Evolutionary conservation across 805 yeast genomes (phyloP).

Genomic region (Starmerella bombicola): DNA sequence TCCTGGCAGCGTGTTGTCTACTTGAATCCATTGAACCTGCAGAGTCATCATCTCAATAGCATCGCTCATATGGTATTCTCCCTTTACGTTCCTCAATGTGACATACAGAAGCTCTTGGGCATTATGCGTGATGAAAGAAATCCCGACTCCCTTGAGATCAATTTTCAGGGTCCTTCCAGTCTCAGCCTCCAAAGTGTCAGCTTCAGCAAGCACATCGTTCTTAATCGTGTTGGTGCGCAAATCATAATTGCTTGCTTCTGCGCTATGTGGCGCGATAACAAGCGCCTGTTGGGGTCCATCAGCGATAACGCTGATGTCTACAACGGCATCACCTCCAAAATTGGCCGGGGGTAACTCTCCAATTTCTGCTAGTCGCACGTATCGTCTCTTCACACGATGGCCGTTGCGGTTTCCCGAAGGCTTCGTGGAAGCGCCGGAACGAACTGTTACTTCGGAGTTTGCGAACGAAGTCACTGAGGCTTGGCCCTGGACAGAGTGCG

Average conservation of each 20-base stretch:
- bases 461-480: neutral
- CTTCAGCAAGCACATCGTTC: conserved; percentile 19
- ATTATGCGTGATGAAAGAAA: conserved; percentile 64
- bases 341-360: conserved; percentile 84
- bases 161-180: conserved; percentile 34
- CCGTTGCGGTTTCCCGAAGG: neutral
- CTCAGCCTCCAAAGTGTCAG: conserved; percentile 14
- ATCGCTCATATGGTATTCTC: conserved; percentile 72
- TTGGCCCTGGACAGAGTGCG: neutral
- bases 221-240: conserved; percentile 12
- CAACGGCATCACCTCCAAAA: conserved; percentile 39
- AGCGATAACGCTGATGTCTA: conserved; percentile 84
- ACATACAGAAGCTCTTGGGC: conserved; percentile 70
- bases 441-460: neutral
- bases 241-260: conserved; percentile 59
- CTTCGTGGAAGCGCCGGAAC: neutral
- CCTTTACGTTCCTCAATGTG: conserved; percentile 69
- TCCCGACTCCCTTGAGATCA: conserved; percentile 65
- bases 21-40: conserved; percentile 87
- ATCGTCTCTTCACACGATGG: conserved; percentile 31
- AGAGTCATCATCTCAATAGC: conserved; percentile 65
- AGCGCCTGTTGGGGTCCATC: conserved; percentile 92
- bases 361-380: conserved; percentile 79
- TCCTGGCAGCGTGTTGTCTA: conserved; percentile 84
- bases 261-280: conserved; percentile 71